Evolutionary conservation across 2,329 filamentous ascomycete species (phyloP).

Genomic region (Rutstroemia sydowiana): DNA sequence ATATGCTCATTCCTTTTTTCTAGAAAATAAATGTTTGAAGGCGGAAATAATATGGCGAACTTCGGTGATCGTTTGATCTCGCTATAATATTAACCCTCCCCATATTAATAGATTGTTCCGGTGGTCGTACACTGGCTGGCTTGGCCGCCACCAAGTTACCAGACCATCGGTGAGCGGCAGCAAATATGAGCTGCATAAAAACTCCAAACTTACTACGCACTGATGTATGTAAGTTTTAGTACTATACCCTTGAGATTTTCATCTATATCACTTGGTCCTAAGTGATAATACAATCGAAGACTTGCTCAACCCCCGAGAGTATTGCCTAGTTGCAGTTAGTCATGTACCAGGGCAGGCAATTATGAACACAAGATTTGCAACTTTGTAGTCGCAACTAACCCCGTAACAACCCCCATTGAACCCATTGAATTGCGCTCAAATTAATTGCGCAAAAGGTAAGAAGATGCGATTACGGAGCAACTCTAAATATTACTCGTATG

Average conservation of each 20-base stretch:
- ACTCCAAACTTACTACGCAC: conserved; percentile 19
- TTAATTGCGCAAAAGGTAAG: too few relatives aligned
- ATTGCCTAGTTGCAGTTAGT: too few relatives aligned
- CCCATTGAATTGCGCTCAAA: neutral
- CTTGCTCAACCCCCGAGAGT: too few relatives aligned
- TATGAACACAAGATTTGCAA: too few relatives aligned
- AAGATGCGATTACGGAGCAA: too few relatives aligned
- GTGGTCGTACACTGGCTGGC: conserved; percentile 8
- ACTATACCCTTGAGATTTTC: conserved; percentile 15
- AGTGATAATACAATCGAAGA: too few relatives aligned
- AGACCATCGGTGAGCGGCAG: conserved; percentile 25
- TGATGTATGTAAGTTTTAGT: conserved; percentile 18
- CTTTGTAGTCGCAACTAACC: too few relatives aligned
- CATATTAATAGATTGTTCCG: conserved; percentile 5
- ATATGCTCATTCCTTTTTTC: conserved; percentile 3
- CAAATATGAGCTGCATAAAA: conserved; percentile 30
- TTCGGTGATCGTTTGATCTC: conserved; percentile 8
- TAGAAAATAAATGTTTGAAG: conserved; percentile 5
- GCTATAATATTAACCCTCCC: conserved; percentile 5
- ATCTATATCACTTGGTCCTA: neutral
- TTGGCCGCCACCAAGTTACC: conserved; percentile 16
- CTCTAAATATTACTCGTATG: neutral
- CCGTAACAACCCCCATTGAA: neutral
- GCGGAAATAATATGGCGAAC: conserved; percentile 1
- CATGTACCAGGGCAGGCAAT: too few relatives aligned